phyloP scores from a whole-genome alignment of 2,329 filamentous ascomycete species.

The Botryosphaeria dothidea region DNA sequence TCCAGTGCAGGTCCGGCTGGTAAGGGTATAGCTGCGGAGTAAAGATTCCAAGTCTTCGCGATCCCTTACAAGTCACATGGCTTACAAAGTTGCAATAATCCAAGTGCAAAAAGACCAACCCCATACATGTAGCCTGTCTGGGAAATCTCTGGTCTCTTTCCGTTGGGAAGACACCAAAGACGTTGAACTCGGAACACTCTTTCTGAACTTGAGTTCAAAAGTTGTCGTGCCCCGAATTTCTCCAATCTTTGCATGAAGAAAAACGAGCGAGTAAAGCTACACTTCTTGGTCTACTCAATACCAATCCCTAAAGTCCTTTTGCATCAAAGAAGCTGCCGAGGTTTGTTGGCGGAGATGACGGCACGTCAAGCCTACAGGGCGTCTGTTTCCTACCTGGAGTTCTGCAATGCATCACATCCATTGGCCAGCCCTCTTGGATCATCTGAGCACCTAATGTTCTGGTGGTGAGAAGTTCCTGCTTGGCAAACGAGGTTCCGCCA shows the following conservation, averaged over 20 bases:
- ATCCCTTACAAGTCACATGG: not conserved
- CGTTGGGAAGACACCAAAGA: no score
- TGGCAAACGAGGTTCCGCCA: not conserved
- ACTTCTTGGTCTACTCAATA: no score
- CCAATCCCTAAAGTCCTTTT: no score
- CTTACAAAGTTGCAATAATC: no score
- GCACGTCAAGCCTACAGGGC: not conserved
- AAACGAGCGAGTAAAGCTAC: no score
- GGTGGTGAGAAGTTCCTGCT: not conserved
- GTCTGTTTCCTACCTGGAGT: not conserved
- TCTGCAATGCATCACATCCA: not conserved
- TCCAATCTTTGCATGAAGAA: no score
- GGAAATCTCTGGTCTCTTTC: no score
- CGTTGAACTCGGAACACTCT: no score
- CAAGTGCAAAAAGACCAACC: no score
- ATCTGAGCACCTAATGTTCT: not conserved
- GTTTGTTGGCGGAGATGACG: not conserved
- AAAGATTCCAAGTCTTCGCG: not conserved
- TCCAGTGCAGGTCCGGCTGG: not conserved
- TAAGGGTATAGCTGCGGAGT: not conserved
- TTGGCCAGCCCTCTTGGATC: not conserved
- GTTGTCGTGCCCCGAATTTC: no score
- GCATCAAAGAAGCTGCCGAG: not conserved
- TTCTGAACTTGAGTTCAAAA: no score
- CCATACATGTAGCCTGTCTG: no score